These are phyloP conservation scores for Lophiotrema nucula DNA, from an alignment of 495 filamentous ascomycete species.

Conservation along the genomic window DNA sequence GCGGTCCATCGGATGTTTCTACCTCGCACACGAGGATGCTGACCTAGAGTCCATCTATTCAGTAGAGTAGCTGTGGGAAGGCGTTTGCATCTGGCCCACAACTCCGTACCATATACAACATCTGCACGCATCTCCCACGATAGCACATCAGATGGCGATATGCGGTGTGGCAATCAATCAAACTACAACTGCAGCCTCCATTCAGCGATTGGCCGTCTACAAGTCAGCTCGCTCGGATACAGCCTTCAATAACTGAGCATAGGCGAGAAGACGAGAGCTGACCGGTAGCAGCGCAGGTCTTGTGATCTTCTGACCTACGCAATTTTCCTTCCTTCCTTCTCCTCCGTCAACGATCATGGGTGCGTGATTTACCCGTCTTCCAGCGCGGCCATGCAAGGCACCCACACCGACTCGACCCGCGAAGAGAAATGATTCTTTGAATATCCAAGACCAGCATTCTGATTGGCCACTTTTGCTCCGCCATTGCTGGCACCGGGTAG, in stretches of 20 bases:
- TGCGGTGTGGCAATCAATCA: slow-evolving; percentile 30
- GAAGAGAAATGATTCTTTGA: too few species aligned
- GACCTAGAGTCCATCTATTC: background rate
- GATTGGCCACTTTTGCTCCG: too few species aligned
- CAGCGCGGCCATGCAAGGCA: slow-evolving; percentile 23
- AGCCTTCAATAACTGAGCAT: slow-evolving; percentile 12
- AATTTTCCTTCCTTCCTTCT: background rate
- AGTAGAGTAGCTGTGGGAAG: background rate
- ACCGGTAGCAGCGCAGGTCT: slow-evolving; percentile 21
- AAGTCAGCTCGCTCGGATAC: slow-evolving; percentile 12
- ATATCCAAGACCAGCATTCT: too few species aligned
- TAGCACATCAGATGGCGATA: background rate
- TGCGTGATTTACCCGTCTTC: slow-evolving; percentile 27
- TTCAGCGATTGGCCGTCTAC: slow-evolving; percentile 9
- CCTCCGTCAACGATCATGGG: slow-evolving; percentile 1
- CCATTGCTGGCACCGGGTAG: background rate
- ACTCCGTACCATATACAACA: background rate
- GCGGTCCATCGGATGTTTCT: slow-evolving; percentile 1
- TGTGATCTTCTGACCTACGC: slow-evolving; percentile 26
- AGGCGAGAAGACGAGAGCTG: slow-evolving; percentile 10
- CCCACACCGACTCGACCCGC: too few species aligned
- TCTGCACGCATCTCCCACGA: slow-evolving; percentile 5
- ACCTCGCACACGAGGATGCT: background rate
- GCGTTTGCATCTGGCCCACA: background rate
- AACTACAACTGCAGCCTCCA: slow-evolving; percentile 14